A percentile compares a stretch with the other conserved stretches of the same genome.
phyloP scores from a whole-genome alignment of 495 filamentous ascomycete species.

The Trichoderma virens region DNA sequence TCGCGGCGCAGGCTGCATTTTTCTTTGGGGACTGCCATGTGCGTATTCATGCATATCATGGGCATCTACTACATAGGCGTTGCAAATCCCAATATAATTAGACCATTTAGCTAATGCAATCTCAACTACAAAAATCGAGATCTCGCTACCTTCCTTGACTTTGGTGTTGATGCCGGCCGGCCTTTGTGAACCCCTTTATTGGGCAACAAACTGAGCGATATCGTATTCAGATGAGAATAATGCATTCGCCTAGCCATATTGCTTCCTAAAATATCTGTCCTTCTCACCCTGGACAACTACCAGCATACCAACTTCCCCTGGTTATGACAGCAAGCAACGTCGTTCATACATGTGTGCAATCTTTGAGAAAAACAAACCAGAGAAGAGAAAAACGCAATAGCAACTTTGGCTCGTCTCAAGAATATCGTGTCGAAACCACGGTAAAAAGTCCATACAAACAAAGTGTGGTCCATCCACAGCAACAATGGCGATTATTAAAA shows the following conservation, averaged over 20 bases:
- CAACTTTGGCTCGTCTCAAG: neutral
- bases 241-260: neutral
- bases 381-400: neutral
- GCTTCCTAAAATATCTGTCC: neutral
- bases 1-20: neutral
- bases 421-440: neutral
- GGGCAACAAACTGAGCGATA: too few relatives aligned
- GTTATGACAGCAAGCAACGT: neutral
- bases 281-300: neutral
- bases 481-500: neutral
- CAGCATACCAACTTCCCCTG: neutral
- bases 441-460: neutral
- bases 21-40: neutral
- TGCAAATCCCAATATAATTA: neutral
- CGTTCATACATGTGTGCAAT: too few relatives aligned
- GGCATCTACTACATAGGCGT: neutral
- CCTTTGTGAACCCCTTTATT: neutral
- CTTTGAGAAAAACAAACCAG: too few relatives aligned
- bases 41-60: neutral
- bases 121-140: neutral
- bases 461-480: neutral
- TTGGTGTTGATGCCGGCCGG: neutral
- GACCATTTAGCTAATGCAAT: conserved; percentile 1
- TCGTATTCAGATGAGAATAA: neutral
- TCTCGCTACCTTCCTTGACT: neutral